Evolutionary conservation across 495 filamentous ascomycete species (phyloP), one percentile per base, ranked within the genome.

Genomic region (Penicillium verhagenii): DNA sequence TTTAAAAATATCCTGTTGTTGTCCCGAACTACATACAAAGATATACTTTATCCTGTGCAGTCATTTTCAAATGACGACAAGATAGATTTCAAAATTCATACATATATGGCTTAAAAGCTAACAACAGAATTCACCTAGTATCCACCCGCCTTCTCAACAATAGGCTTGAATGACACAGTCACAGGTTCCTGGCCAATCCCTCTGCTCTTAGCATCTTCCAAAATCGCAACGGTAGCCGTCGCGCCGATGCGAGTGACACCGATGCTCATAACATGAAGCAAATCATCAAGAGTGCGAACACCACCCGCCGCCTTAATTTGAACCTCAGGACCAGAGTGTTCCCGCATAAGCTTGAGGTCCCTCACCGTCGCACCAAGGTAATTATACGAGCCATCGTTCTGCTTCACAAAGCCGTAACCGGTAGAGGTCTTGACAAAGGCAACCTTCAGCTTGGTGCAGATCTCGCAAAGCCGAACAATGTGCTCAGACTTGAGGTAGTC

Each of bases 351-450:
- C 64, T 74, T 72, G 16, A 86, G 60, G 57, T 80, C 70, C 28
- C 53, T 45, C 25, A 77, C 55, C 4, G 80, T 83, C 0, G 77
- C 78, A 0, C 80, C 82, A 11, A 68, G 63, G 48, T 79, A 84
- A 40, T 73, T 71, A 54, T 82, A 83, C 26, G 64, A 59, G 1
- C 79, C 79, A 50, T 72, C 70, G 4, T 52, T n/a, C 58, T 77
- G 71, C 63, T 82, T 82, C 19, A 81, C 75, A 58, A 83, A 84
- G 5, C 80, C 81, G 57, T 79, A 84, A 9, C 80, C 81, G 1
- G 80, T 79, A 1, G 76, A 79, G 1, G 82, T 83, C 70, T 84
- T 84, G 52, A 84, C 74, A 50, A 80, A 84, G 1, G 75, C 80
- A 9, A 85, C 80, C 1, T 56, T 45, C 0, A 79, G 14, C 1